Evolutionary conservation across 2,329 filamentous ascomycete genomes (phyloP).

Genomic region (Monosporascus sp.): DNA sequence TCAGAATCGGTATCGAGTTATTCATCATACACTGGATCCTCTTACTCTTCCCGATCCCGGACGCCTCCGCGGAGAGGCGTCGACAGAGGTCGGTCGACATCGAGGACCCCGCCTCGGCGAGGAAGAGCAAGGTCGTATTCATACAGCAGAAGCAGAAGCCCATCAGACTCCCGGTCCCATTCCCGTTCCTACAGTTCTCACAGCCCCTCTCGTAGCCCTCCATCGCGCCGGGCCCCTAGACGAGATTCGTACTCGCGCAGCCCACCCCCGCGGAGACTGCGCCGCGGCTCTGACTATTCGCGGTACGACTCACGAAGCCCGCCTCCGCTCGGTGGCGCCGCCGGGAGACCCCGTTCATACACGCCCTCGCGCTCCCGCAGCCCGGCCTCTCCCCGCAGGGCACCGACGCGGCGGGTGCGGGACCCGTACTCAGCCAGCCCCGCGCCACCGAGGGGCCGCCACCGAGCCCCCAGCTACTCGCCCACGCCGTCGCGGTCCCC

Average conservation of each 20-base stretch:
- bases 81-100: constrained; percentile 32
- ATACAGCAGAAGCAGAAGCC: constrained; percentile 25
- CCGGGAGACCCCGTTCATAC: constrained; percentile 17
- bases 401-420: constrained; percentile 10
- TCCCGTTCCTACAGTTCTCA: constrained; percentile 34
- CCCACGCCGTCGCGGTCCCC: constrained; percentile 12
- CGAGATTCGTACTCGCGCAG: constrained; percentile 19
- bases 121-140: constrained; percentile 25
- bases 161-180: constrained; percentile 37
- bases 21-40: constrained; percentile 65
- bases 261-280: constrained; percentile 13
- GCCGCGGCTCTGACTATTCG: constrained; percentile 15
- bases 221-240: constrained; percentile 19
- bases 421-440: constrained; percentile 11
- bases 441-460: constrained; percentile 6
- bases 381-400: constrained; percentile 16
- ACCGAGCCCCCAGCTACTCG: constrained; percentile 11
- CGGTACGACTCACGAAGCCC: constrained; percentile 20
- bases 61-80: constrained; percentile 32
- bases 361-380: constrained; percentile 19
- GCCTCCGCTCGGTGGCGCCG: constrained; percentile 11
- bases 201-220: constrained; percentile 21
- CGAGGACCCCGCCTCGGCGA: constrained; percentile 27
- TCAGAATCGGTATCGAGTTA: constrained; percentile 75
- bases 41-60: constrained; percentile 49